Evolutionary conservation across 1,139 yeast genomes (phyloP), one percentile per base, ranked within the genome.

Genomic region (Blastobotrys malaysiensis): DNA sequence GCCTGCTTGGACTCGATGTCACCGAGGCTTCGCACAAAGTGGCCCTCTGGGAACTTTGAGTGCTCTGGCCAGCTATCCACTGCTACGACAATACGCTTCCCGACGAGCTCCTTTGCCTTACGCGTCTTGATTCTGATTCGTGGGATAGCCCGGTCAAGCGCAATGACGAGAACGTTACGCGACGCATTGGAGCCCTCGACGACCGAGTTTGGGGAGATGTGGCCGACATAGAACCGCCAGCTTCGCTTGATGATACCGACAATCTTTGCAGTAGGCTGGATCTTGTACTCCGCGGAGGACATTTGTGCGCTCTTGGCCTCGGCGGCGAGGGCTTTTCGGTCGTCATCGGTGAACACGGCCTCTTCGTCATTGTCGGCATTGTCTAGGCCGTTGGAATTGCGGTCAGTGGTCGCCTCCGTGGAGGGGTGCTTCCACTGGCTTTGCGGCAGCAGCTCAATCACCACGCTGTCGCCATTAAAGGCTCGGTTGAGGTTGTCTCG

Each of bases 141-240:
- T 18, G 99, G 99, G 59, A 93, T 78, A 13, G 90, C 83, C 64
- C 83, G 83, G 70, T 95, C 98, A 93, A 93, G 85, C 57, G 95
- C 79, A 52, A 86, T 77, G 7, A 93, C 96, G 67, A 93, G 86
- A 55, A 95, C 93, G 49, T 82, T 82, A 65, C 85, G 85, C 18
- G 88, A 80, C 22, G 64, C 60, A 2, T 66, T 56, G 11, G 63
- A 59, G 60, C 78, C 77, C 14, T 83, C 81, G 44, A 84, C 78
- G 1, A 87, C 86, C 2, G 96, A 85, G 39, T 85, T 80, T 47
- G 95, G 87, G 4, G 95, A 87, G 59, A 95, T 80, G 69, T 91
- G 98, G 16, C 99, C 99, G 50, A 93, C 99, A 65, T 91, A 95
- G 63, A 86, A 84, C 69, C 99, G 81, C 99, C 99, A 95, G 56